Evolutionary conservation across 139 green algal genomes (phyloP).

Genomic region (Chlamydomonas sp.): DNA sequence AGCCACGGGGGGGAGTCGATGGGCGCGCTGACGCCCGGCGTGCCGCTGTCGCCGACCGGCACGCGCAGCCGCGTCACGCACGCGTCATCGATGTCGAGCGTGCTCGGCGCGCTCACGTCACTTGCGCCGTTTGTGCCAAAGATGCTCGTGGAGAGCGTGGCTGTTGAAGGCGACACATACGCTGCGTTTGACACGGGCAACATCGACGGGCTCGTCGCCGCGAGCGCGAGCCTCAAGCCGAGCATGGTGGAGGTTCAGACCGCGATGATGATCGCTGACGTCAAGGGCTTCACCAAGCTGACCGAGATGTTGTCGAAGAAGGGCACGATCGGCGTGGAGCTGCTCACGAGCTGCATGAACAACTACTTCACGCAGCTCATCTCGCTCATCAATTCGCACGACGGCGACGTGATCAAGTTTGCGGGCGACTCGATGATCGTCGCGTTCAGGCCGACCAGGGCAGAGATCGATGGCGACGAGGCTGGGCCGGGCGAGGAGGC

Average conservation of each 20-base stretch:
- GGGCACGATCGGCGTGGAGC: conserved; percentile 57
- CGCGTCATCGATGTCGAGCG: no score
- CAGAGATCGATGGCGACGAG: background rate
- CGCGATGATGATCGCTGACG: conserved; percentile 69
- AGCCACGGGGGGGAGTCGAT: no score
- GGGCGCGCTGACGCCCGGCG: no score
- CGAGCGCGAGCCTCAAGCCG: conserved; percentile 27
- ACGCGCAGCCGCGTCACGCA: no score
- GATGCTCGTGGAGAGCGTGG: conserved; percentile 48
- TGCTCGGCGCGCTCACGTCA: no score
- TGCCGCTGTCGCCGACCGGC: no score
- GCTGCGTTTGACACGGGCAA: conserved; percentile 19
- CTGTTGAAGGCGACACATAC: conserved; percentile 27
- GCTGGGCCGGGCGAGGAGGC: background rate
- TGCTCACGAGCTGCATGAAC: conserved; percentile 79
- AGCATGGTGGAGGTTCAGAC: conserved; percentile 45
- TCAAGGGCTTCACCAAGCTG: conserved; percentile 76
- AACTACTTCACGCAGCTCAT: conserved; percentile 75
- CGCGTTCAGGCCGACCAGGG: conserved; percentile 45
- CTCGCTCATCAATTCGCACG: conserved; percentile 53
- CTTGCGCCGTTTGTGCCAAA: conserved; percentile 62
- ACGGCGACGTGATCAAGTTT: conserved; percentile 79
- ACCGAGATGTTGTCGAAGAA: conserved; percentile 61
- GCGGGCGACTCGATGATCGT: conserved; percentile 78
- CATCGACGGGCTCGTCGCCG: conserved; percentile 15